A percentile compares a stretch with the other conserved stretches of the same genome.
phyloP scores from a whole-genome alignment of 352 stramenopile species.

The Phytophthora agathidicida region DNA sequence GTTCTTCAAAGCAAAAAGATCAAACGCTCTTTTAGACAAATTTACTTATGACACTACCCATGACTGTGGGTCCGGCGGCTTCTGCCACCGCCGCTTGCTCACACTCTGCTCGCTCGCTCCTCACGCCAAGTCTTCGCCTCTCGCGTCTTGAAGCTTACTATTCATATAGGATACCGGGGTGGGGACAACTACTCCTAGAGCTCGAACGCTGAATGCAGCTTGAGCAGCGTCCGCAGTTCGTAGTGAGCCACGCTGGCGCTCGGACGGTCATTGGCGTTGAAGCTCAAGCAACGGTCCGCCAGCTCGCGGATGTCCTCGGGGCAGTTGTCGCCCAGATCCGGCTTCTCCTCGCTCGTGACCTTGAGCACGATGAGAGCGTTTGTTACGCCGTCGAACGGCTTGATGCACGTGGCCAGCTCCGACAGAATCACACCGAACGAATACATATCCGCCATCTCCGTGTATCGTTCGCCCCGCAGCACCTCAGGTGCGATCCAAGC shows the following conservation, averaged over 20 bases:
- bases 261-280: constrained; percentile 62
- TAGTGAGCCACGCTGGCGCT: constrained; percentile 80
- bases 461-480: constrained; percentile 83
- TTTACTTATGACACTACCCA: constrained; percentile 37
- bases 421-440: constrained; percentile 85
- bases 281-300: constrained; percentile 66
- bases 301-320: constrained; percentile 75
- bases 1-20: too few species aligned
- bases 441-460: constrained; percentile 87
- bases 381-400: constrained; percentile 72
- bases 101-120: constrained; percentile 1
- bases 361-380: constrained; percentile 79
- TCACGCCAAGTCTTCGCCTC: background rate
- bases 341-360: constrained; percentile 75
- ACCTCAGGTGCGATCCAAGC: constrained; percentile 87
- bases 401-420: constrained; percentile 69
- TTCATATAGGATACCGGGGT: constrained; percentile 32
- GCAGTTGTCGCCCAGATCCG: constrained; percentile 57
- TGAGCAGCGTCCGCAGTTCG: constrained; percentile 75
- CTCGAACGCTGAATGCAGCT: constrained; percentile 63
- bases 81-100: constrained; percentile 3
- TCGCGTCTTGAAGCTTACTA: constrained; percentile 31
- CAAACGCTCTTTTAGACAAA: constrained; percentile 27
- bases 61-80: constrained; percentile 12
- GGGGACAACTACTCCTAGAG: constrained; percentile 37